phyloP scores from a whole-genome alignment of 2,329 filamentous ascomycete genomes.

The Colletotrichum sp. region DNA sequence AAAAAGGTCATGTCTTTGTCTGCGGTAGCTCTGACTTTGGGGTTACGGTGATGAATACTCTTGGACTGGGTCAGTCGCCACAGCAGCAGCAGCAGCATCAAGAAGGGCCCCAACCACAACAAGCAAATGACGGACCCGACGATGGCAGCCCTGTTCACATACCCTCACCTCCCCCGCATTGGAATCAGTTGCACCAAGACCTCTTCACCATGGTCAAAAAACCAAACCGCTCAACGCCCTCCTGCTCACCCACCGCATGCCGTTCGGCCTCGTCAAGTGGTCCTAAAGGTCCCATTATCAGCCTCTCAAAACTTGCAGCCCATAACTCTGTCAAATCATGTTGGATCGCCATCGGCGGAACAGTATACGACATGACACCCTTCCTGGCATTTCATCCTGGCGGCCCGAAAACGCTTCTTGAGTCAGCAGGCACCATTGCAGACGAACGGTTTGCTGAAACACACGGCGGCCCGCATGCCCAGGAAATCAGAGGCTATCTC shows the following conservation, averaged over 20 bases:
- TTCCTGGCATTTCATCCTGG: slow-evolving; percentile 93
- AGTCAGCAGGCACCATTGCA: slow-evolving; percentile 14
- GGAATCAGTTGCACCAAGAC: slow-evolving; percentile 7
- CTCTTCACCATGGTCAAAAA: background rate
- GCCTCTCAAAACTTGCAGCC: background rate
- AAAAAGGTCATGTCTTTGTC: slow-evolving; percentile 8
- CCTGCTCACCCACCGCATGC: background rate
- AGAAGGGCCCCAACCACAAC: background rate
- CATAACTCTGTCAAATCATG: slow-evolving; percentile 14
- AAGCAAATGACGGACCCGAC: background rate
- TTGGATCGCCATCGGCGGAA: slow-evolving; percentile 88
- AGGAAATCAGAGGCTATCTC: slow-evolving; percentile 14
- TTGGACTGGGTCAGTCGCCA: background rate
- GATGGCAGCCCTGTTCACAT: background rate
- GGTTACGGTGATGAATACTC: background rate
- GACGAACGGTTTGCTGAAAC: slow-evolving; percentile 7
- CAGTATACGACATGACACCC: slow-evolving; percentile 92
- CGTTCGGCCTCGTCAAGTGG: background rate
- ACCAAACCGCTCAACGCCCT: background rate
- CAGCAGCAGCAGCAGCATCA: background rate
- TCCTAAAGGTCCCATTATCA: background rate
- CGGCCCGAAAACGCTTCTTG: slow-evolving; percentile 45
- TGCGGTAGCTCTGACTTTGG: slow-evolving; percentile 15
- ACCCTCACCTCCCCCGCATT: background rate
- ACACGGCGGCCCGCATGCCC: slow-evolving; percentile 8